Base-by-base conservation (phyloP, 192 early-diverging fungal genomes). In the Dispira simplex region DNA sequence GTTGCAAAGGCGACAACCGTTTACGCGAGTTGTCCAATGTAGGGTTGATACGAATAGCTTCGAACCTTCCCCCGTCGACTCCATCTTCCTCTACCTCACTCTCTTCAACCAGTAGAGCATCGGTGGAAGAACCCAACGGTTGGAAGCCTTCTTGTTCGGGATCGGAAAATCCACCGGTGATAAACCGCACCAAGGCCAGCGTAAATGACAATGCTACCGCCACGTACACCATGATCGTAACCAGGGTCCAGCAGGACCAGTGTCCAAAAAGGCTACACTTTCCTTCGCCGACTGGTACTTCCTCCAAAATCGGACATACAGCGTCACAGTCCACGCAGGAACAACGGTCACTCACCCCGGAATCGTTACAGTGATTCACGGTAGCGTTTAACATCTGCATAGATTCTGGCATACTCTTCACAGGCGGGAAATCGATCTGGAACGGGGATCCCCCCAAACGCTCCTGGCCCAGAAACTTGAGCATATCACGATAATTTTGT, bases 271-370 rank as follows among this genome's bases (percentile, higher is more conserved):
- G 66, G 49, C 77, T 77, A 10, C 72, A 63, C 3, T 72, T 69
- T 1, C 68, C 56, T 9, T 63, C 69, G 6, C 73, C 73, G 0
- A 79, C 76, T 11, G 80, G 79, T n/a, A 62, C 44, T 16, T 44
- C 43, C 8, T 75, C 73, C 0, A 85, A 52, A 0, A 77, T 53
- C 16, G 81, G 83, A 55, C 83, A 85, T 0, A 77, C 71, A 0
- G 76, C 44, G 32, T 73, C 63, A 64, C 83, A 85, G 63, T 85
- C 83, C 21, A 85, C 73, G 66, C 83, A 85, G 0, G 83, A 65
- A 52, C 83, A 85, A 5, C 78, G 76, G 69, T 77, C 77, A 11
- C 63, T 64, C 9, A 67, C 49, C 51, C 78, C 75, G 0, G 75
- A 75, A 21, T 76, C 78, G 62, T 81, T 82, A 64, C 83, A 85